Conservation (phyloP, 345 rosid genomes). For the Arabis alpina region DNA sequence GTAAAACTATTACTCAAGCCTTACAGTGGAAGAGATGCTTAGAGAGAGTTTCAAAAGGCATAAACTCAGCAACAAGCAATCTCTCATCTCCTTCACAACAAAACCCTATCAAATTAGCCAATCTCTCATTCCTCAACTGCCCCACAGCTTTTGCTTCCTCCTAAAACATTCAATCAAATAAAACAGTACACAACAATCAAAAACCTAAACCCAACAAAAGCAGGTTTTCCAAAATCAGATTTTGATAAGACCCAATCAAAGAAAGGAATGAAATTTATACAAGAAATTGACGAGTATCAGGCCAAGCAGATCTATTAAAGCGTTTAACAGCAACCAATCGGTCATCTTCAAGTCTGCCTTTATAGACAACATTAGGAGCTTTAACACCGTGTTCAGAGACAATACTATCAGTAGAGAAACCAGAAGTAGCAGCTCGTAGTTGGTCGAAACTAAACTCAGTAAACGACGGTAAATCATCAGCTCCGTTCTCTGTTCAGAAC, state of each 20-base stretch:
- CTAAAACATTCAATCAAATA: constrained; percentile 44
- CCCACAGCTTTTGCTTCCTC: constrained; percentile 86
- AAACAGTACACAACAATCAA: constrained; percentile 28
- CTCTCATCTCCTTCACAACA: constrained; percentile 87
- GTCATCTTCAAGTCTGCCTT: constrained; percentile 69
- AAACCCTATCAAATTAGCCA: constrained; percentile 78
- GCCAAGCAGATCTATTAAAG: constrained; percentile 80
- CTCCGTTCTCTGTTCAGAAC: constrained; percentile 57
- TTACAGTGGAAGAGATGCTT: constrained; percentile 90
- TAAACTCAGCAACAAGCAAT: constrained; percentile 81
- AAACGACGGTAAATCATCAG: constrained; percentile 59
- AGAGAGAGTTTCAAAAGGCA: constrained; percentile 87
- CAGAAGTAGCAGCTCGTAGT: constrained; percentile 63
- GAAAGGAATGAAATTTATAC: constrained; percentile 42
- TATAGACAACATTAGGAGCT: constrained; percentile 84
- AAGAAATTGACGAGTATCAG: constrained; percentile 84
- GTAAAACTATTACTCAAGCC: background rate
- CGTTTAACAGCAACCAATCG: constrained; percentile 77
- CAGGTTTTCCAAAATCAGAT: constrained; percentile 11
- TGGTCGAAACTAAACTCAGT: constrained; percentile 71
- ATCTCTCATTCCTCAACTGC: constrained; percentile 66
- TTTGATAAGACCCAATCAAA: constrained; percentile 14
- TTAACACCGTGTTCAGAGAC: constrained; percentile 91
- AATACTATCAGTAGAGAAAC: constrained; percentile 67
- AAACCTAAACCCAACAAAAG: background rate